Evolutionary conservation across 1,139 yeast genomes (phyloP).

Genomic region (Nakaseomyces glabratus): DNA sequence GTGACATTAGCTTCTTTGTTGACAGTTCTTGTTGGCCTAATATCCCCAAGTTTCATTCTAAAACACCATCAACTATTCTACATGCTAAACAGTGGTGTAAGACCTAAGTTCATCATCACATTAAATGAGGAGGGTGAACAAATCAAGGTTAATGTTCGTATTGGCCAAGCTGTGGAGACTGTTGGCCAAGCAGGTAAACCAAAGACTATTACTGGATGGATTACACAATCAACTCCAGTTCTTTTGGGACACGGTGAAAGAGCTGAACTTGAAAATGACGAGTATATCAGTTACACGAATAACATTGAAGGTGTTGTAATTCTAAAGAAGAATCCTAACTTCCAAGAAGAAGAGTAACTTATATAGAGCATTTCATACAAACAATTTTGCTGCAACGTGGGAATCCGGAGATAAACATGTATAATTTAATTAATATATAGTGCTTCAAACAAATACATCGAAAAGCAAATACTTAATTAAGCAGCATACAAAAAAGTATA

Average conservation of each 20-base stretch:
- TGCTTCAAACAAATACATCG: too few relatives aligned
- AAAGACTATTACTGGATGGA: slow-evolving; percentile 98
- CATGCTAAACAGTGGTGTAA: slow-evolving; percentile 79
- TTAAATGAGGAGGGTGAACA: slow-evolving; percentile 86
- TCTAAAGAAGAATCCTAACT: slow-evolving; percentile 82
- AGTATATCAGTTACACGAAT: slow-evolving; percentile 73
- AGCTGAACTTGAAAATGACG: slow-evolving; percentile 87
- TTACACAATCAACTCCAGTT: slow-evolving; percentile 96
- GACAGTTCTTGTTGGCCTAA: slow-evolving; percentile 73
- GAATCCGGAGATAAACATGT: too few relatives aligned
- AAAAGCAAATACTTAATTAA: too few relatives aligned
- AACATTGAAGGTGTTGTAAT: slow-evolving; percentile 91
- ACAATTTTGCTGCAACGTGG: too few relatives aligned
- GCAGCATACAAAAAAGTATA: too few relatives aligned
- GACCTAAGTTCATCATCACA: slow-evolving; percentile 88
- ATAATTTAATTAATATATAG: too few relatives aligned
- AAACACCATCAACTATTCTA: slow-evolving; percentile 76
- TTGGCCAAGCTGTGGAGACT: slow-evolving; percentile 97
- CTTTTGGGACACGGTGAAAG: slow-evolving; percentile 88
- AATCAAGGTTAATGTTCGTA: slow-evolving; percentile 89
- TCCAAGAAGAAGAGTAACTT: slow-evolving; percentile 54
- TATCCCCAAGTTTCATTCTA: slow-evolving; percentile 63
- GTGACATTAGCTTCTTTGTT: slow-evolving; percentile 85
- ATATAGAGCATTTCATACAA: too few relatives aligned
- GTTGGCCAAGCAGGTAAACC: slow-evolving; percentile 99